Evolutionary conservation across 177 flowering plant genomes (phyloP), one percentile per base, ranked within the genome.

Genomic region (Vitis hybrid): DNA sequence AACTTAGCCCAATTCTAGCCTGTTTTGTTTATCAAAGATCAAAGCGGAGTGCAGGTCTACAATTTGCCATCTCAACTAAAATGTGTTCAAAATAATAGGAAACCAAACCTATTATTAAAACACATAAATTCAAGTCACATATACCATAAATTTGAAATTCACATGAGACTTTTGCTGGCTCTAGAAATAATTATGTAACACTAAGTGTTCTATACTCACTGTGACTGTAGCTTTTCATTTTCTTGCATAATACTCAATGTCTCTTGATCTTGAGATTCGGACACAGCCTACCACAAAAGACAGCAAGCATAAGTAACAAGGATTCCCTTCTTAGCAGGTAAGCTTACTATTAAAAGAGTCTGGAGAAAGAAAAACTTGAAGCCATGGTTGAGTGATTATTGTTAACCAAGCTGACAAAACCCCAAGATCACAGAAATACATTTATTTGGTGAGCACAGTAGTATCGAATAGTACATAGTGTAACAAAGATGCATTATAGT

Each of bases 181-280:
- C 2, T 19, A 64, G 54, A 64, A 48, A 64, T 18, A 14, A 16
- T 19, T 12, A 48, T 18, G 56, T 49, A 21, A 49, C 11, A 49
- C n/a, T 1, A 18, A 12, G 8, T 64, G 67, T 56, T 64, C 14
- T 64, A 56, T 51, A 51, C 67, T 64, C 27, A 64, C 67, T 50
- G 67, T 50, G 56, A 50, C 51, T 64, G 55, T 15, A 64, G 67
- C 30, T 14, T 64, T 50, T 64, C 51, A 11, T 64, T 50, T 12
- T 49, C 67, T 24, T 49, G 67, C 56, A 64, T 49, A 49, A 64
- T 7, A 48, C 55, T 19, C 15, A 50, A 11, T 21, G 67, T 50
- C 56, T 64, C 67, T 51, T 50, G n/a, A 64, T 50, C 56, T 50
- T 51, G 56, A n/a, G 15, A 19, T 56, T 51, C 32, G 52, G 50